Evolutionary conservation across 2,329 filamentous ascomycete genomes (phyloP).

Genomic region (Sclerotinia subarctica): DNA sequence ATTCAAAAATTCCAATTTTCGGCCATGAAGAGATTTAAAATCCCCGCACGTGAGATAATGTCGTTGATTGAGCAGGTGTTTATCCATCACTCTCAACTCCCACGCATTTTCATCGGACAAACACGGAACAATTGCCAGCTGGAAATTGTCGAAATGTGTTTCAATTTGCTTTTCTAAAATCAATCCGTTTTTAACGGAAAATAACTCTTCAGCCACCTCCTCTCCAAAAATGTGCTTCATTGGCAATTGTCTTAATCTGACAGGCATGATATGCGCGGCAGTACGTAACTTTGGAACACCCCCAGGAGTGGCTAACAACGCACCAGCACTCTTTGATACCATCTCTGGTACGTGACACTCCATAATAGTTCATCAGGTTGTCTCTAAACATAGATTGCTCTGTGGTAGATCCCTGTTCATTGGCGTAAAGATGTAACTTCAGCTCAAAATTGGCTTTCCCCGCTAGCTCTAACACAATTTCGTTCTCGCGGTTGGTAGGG

Average conservation of each 20-base stretch:
- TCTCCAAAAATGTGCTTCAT: not conserved
- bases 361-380: not conserved
- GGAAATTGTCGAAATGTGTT: not conserved
- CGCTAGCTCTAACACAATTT: no score
- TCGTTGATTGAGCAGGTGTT: not conserved
- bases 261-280: not conserved
- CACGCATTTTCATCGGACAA: not conserved
- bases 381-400: not conserved
- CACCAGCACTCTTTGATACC: not conserved
- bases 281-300: not conserved
- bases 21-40: not conserved
- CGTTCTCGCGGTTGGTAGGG: no score
- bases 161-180: not conserved
- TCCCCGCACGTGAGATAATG: rapidly evolving
- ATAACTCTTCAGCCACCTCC: not conserved
- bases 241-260: not conserved
- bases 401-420: not conserved
- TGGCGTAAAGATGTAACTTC: not conserved
- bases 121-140: not conserved
- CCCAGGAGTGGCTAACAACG: not conserved
- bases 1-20: not conserved
- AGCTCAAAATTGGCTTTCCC: not conserved
- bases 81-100: not conserved
- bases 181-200: not conserved
- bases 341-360: not conserved